Conservation (phyloP, 495 filamentous ascomycete species). For the Aeminium ludgeri region DNA sequence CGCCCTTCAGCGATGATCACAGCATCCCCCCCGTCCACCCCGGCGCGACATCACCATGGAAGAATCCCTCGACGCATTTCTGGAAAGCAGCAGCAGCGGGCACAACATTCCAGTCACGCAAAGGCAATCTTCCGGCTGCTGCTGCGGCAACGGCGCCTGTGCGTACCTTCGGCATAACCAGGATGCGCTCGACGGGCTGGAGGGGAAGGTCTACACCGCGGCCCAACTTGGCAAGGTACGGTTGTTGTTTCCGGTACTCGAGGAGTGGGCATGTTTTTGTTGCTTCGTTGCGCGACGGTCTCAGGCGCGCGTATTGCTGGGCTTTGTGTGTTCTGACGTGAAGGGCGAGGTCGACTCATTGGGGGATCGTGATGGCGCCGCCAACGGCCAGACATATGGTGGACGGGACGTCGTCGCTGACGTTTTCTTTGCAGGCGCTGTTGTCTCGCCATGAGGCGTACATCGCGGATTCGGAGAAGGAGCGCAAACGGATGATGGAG, state of each 20-base stretch:
- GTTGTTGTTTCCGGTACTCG: neutral
- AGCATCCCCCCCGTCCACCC: too few relatives aligned
- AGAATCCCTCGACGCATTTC: too few relatives aligned
- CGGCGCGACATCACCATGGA: too few relatives aligned
- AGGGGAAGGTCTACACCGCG: slow-evolving; percentile 71
- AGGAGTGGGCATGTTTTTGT: neutral
- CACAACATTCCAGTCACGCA: slow-evolving; percentile 16
- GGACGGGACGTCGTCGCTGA: slow-evolving; percentile 35
- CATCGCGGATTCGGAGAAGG: slow-evolving; percentile 73
- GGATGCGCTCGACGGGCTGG: slow-evolving; percentile 58
- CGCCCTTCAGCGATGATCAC: too few relatives aligned
- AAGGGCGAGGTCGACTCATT: neutral
- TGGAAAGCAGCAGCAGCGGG: neutral
- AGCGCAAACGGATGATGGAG: slow-evolving; percentile 49
- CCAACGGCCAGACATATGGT: slow-evolving; percentile 1
- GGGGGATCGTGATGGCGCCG: neutral
- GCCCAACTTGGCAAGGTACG: slow-evolving; percentile 77
- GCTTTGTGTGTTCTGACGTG: neutral
- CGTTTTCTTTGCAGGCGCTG: slow-evolving; percentile 66
- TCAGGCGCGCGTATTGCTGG: neutral
- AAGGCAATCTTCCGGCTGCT: slow-evolving; percentile 35
- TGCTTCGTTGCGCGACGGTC: neutral
- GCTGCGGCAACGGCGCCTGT: slow-evolving; percentile 70
- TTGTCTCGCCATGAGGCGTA: slow-evolving; percentile 84
- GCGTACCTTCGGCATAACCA: slow-evolving; percentile 63